Percentiles rank a stretch among this genome's conserved stretches.
Conservation (phyloP, 192 early-diverging fungal genomes). For the Backusella morwellensis region DNA sequence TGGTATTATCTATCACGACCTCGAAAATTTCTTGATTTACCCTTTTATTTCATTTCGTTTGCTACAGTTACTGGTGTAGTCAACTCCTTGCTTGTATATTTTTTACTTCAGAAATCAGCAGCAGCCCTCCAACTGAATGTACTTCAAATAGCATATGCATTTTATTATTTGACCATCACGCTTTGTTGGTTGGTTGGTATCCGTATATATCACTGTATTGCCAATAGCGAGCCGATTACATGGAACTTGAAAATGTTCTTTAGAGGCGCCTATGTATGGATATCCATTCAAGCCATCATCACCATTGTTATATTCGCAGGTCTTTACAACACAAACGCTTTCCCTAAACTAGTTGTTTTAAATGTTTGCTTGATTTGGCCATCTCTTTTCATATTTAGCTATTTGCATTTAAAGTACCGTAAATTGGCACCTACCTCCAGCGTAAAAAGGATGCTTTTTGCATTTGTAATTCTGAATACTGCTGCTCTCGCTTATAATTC, state of each 20-base stretch:
- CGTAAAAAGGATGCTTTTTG: background rate
- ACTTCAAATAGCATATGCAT: background rate
- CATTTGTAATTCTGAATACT: background rate
- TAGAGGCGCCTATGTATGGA: background rate
- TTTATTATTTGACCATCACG: background rate
- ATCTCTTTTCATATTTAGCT: background rate
- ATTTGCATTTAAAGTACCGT: background rate
- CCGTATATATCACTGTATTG: background rate
- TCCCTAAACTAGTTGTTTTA: background rate
- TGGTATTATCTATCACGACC: background rate
- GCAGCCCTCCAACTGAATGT: background rate
- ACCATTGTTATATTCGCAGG: background rate
- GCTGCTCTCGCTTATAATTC: background rate
- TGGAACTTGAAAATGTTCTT: background rate
- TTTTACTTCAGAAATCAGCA: background rate
- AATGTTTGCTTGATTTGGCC: background rate
- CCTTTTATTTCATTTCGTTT: background rate
- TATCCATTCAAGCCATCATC: background rate
- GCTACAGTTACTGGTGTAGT: background rate
- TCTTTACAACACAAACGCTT: background rate
- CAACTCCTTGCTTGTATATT: background rate
- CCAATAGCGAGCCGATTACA: background rate
- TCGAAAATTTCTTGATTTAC: background rate
- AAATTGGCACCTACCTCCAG: background rate
- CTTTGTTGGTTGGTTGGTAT: background rate